These are phyloP conservation scores for Coriolopsis trogii DNA, from an alignment of 1,284 basidiomycete genomes.

Conservation along the genomic window DNA sequence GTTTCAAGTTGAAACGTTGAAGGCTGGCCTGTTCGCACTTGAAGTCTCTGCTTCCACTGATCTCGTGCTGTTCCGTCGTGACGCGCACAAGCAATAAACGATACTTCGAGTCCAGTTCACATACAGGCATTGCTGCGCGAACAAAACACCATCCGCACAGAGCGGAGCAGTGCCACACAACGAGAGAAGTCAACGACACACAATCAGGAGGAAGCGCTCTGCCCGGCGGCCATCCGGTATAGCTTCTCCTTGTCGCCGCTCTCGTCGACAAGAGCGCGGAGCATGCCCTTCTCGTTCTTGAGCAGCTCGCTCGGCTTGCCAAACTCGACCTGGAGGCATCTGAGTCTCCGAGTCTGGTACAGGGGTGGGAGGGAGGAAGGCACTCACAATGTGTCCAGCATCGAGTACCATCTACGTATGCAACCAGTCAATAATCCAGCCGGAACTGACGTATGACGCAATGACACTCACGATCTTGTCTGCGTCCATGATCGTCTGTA, in stretches of 20 bases:
- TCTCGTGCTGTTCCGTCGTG: no score
- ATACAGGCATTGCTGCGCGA: no score
- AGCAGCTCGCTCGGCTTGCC: constrained; percentile 10
- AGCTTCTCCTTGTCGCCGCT: not conserved
- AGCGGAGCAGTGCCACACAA: no score
- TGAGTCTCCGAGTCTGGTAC: not conserved
- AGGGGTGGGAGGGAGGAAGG: not conserved
- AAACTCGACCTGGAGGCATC: constrained; percentile 36
- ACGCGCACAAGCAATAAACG: no score
- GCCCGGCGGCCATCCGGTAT: no score
- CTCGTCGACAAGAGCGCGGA: not conserved
- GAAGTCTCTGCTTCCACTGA: no score
- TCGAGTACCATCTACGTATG: constrained; percentile 41
- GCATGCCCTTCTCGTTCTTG: not conserved
- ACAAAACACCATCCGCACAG: no score
- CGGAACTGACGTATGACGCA: not conserved
- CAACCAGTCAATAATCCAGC: not conserved
- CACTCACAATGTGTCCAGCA: constrained; percentile 37
- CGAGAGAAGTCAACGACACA: no score
- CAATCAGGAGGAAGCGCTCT: no score
- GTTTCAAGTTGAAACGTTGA: no score
- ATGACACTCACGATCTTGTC: constrained; percentile 40
- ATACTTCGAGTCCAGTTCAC: no score
- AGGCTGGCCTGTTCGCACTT: no score
- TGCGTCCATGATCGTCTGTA: constrained; percentile 73